Conservation (phyloP, 148 eudicot species). For the Heliamphora exappendiculata region DNA sequence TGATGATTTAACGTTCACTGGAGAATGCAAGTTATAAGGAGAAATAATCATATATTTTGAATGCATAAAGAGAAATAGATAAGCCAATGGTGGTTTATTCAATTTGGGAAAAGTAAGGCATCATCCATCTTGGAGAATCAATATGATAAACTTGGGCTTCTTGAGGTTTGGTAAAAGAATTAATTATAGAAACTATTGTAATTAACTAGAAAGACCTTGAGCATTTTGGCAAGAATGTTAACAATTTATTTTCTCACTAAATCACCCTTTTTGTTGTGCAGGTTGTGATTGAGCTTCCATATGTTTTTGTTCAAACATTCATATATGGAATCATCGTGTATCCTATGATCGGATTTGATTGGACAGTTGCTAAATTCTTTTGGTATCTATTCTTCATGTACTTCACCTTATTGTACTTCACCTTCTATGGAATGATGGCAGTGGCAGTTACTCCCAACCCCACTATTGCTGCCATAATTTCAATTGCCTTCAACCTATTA, state of each 20-base stretch:
- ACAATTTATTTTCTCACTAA: neutral
- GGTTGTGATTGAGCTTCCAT: constrained; percentile 60
- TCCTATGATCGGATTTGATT: constrained; percentile 58
- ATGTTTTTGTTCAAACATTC: constrained; percentile 41
- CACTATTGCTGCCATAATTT: constrained; percentile 48
- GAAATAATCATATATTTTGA: too few relatives aligned
- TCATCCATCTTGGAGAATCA: too few relatives aligned
- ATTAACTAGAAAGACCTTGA: too few relatives aligned
- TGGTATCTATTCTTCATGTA: constrained; percentile 61
- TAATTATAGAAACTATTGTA: neutral
- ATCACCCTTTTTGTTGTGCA: constrained; percentile 19
- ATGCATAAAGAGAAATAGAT: too few relatives aligned
- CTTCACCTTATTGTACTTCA: constrained; percentile 59
- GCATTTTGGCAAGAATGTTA: too few relatives aligned
- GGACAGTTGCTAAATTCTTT: constrained; percentile 49
- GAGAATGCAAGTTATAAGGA: too few relatives aligned
- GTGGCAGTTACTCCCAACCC: constrained; percentile 58
- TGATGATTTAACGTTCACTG: too few relatives aligned
- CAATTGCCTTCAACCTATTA: constrained; percentile 48
- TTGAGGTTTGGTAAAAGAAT: neutral
- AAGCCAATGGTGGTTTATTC: neutral
- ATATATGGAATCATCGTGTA: constrained; percentile 46
- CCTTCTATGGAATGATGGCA: constrained; percentile 68
- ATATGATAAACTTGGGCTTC: neutral
- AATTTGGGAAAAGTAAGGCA: neutral